Evolutionary conservation across 2,329 filamentous ascomycete species (phyloP), one percentile per base, ranked within the genome.

Genomic region (Hypoxylon sp.): DNA sequence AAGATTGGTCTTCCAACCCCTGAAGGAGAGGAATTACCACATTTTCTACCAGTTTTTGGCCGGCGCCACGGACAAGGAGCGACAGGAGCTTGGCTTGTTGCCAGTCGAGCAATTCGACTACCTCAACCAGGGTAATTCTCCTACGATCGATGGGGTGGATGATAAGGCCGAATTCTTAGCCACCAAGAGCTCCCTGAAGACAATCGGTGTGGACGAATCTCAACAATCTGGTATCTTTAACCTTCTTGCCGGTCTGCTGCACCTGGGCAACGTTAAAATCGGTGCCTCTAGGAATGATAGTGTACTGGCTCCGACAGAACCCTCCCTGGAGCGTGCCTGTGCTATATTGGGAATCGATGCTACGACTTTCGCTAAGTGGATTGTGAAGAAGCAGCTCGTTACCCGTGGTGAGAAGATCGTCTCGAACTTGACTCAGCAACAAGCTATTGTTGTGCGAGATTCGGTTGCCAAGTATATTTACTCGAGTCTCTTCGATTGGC

Each of bases 401-500:
- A 99, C 96, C 13, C 90, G 96, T 78, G 96, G 94, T 52, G 96
- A 99, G 80, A 98, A 98, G 85, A 99, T 99, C 74, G 93, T 93
- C 31, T 98, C 96, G 29, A 98, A 98, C 78, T 82, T 99, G 69
- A 97, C 92, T 24, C 93, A 97, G 75, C 93, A 97, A 68, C 95
- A 98, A 81, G 96, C 96, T 31, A 88, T 92, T 39, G 95, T 99
- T 63, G 96, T 99, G 13, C 90, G 95, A 78, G 96, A 99, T 78
- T 99, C 96, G 0, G 96, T 99, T 55, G 94, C 96, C 77, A 99
- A 99, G 80, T 99, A 95, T 82, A 96, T 99, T 72, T 99, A 99
- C 82, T 98, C 96, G 0, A 97, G 94, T 78, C 82, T 99, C 65
- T 99, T 99, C 79, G 96, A 99, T 84, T 99, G 96, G 96, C 87